These are phyloP conservation scores for Carpinus fangiana DNA, from an alignment of 306 rosid genomes.

Conservation along the genomic window DNA sequence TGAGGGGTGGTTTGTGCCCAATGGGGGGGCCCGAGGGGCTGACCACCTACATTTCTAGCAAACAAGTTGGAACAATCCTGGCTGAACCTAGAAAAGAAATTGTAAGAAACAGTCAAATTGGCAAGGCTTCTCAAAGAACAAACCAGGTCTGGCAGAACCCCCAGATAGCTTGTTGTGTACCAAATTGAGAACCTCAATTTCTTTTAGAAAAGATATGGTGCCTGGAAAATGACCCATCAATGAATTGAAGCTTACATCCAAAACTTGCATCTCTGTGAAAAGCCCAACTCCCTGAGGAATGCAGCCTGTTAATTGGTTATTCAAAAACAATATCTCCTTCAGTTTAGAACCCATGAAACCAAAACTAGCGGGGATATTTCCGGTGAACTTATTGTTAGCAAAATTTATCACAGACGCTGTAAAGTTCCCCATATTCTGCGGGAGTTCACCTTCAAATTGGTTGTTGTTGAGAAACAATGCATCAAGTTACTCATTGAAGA, in stretches of 20 bases:
- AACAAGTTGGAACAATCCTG: conserved; percentile 62
- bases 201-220: conserved; percentile 76
- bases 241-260: conserved; percentile 83
- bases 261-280: conserved; percentile 78
- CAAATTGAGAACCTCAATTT: conserved; percentile 78
- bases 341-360: conserved; percentile 71
- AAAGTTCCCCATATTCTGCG: conserved; percentile 77
- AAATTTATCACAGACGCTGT: conserved; percentile 91
- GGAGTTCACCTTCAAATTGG: conserved; percentile 74
- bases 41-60: conserved; percentile 57
- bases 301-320: conserved; percentile 85
- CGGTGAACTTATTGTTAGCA: conserved; percentile 74
- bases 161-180: conserved; percentile 90
- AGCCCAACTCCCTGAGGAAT: conserved; percentile 91
- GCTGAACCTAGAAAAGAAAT: conserved; percentile 94
- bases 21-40: too few relatives aligned
- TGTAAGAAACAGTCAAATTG: conserved; percentile 81
- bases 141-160: conserved; percentile 68
- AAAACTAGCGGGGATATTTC: conserved; percentile 74
- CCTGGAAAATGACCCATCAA: conserved; percentile 87
- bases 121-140: conserved; percentile 66
- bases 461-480: conserved; percentile 90
- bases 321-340: conserved; percentile 79
- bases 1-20: too few relatives aligned
- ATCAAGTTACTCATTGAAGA: conserved; percentile 69